Percentiles rank a stretch among this genome's conserved stretches.
These are phyloP conservation scores for Naematelia aurantialba DNA, from an alignment of 768 basidiomycete species.

Conservation along the genomic window DNA sequence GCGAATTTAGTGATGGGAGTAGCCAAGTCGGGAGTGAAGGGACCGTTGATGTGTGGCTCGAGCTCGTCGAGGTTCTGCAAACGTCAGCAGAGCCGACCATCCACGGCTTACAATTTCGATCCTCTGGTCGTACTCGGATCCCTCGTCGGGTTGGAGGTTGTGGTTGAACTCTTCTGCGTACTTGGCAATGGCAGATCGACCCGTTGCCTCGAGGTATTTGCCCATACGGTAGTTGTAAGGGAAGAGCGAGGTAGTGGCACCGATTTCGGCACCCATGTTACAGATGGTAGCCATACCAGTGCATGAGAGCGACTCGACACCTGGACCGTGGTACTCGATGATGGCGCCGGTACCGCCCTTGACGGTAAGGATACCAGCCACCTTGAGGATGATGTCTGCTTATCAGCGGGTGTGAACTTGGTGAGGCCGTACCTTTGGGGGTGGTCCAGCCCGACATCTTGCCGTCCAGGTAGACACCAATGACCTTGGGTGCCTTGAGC, in stretches of 20 bases:
- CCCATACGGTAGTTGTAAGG: slow-evolving; percentile 95
- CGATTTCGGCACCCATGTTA: slow-evolving; percentile 99
- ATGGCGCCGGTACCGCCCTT: slow-evolving; percentile 99
- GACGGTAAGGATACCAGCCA: slow-evolving; percentile 96
- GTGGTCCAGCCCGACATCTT: slow-evolving; percentile 96
- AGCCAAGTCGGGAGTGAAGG: slow-evolving; percentile 99
- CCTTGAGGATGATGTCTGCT: slow-evolving; percentile 94
- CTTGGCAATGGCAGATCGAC: slow-evolving; percentile 76
- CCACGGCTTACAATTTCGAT: slow-evolving; percentile 73
- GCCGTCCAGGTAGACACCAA: slow-evolving; percentile 93
- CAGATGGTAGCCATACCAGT: slow-evolving; percentile 99
- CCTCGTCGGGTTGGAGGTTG: slow-evolving; percentile 83
- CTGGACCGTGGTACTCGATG: slow-evolving; percentile 92
- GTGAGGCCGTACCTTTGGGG: slow-evolving; percentile 72
- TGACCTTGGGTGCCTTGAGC: slow-evolving; percentile 98
- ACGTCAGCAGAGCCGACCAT: slow-evolving; percentile 33
- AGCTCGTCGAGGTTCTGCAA: slow-evolving; percentile 78
- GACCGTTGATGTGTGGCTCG: slow-evolving; percentile 98
- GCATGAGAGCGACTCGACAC: slow-evolving; percentile 92
- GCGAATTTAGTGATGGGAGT: slow-evolving; percentile 97
- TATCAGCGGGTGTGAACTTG: background rate
- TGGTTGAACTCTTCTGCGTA: slow-evolving; percentile 85
- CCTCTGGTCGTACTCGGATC: slow-evolving; percentile 85
- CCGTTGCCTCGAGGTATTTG: slow-evolving; percentile 91
- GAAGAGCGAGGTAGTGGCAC: slow-evolving; percentile 97